A percentile compares a stretch with the other conserved stretches of the same genome.
These are phyloP conservation scores for Papiliotrema fonsecae DNA, from an alignment of 1,284 basidiomycete species.

Conservation along the genomic window DNA sequence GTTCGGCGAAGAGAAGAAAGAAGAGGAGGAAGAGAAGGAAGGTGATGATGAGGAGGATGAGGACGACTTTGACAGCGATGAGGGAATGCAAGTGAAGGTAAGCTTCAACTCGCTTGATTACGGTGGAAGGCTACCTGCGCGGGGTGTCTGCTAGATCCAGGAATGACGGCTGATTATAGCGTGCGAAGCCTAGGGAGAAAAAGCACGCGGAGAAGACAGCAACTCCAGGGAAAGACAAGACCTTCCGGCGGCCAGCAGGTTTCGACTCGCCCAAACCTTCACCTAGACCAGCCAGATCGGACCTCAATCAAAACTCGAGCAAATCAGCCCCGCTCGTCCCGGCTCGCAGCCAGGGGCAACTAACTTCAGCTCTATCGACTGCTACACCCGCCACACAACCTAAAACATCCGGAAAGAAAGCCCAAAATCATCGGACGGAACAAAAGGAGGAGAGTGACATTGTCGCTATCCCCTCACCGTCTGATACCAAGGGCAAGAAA, in stretches of 20 bases:
- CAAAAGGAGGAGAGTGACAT: no score
- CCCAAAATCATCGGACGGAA: no score
- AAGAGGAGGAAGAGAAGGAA: conserved; percentile 4
- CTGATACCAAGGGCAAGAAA: no score
- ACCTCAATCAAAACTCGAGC: background rate
- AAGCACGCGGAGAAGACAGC: background rate
- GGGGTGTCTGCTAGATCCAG: background rate
- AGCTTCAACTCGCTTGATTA: background rate
- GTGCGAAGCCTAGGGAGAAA: background rate
- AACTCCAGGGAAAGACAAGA: no score
- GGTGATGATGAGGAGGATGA: background rate
- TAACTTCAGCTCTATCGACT: no score
- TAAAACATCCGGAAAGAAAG: no score
- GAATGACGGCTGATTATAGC: background rate
- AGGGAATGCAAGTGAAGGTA: background rate
- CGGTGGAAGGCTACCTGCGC: background rate
- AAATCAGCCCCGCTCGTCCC: no score
- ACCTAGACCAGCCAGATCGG: background rate
- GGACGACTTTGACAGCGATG: background rate
- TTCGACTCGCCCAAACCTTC: background rate
- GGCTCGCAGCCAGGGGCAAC: no score
- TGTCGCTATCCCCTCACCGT: no score
- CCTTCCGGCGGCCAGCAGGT: background rate
- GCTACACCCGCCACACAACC: no score
- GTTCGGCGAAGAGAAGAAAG: conserved; percentile 7